A percentile compares a stretch with the other conserved stretches of the same genome.
Evolutionary conservation across 805 yeast genomes (phyloP).

Genomic region (Candida pseudofarinosa): DNA sequence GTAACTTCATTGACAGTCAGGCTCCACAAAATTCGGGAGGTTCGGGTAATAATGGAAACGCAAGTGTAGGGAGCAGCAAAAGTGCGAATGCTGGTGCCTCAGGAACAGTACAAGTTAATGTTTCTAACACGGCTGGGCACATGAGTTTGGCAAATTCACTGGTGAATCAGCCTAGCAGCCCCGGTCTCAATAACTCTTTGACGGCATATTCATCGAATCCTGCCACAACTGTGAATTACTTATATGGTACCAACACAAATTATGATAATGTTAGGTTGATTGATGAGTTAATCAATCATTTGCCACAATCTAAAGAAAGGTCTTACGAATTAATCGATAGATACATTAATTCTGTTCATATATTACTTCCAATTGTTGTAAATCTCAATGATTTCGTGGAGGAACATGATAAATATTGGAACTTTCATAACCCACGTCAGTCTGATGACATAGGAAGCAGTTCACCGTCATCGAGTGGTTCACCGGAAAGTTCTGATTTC

Average conservation of each 20-base stretch:
- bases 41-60: background rate
- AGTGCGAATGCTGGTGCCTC: background rate
- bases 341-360: slow-evolving; percentile 51
- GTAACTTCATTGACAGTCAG: slow-evolving; percentile 14
- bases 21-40: background rate
- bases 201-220: slow-evolving; percentile 31
- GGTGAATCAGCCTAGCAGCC: slow-evolving; percentile 5
- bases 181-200: slow-evolving; percentile 22
- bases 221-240: slow-evolving; percentile 27
- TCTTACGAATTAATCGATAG: slow-evolving; percentile 46
- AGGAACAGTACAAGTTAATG: background rate
- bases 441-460: slow-evolving; percentile 4
- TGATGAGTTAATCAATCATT: slow-evolving; percentile 35
- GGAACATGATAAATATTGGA: slow-evolving; percentile 51
- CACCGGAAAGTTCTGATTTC: slow-evolving; percentile 23
- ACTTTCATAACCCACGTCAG: slow-evolving; percentile 6
- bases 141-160: background rate
- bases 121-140: background rate
- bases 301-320: slow-evolving; percentile 42
- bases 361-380: slow-evolving; percentile 48
- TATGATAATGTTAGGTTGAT: slow-evolving; percentile 31
- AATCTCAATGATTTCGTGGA: slow-evolving; percentile 41
- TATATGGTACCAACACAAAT: slow-evolving; percentile 38
- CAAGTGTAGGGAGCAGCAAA: slow-evolving; percentile 1
- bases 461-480: slow-evolving; percentile 6